A percentile compares a stretch with the other conserved stretches of the same genome.
Conservation (phyloP, 2,329 filamentous ascomycete species). For the Ascocoryne sarcoides region DNA sequence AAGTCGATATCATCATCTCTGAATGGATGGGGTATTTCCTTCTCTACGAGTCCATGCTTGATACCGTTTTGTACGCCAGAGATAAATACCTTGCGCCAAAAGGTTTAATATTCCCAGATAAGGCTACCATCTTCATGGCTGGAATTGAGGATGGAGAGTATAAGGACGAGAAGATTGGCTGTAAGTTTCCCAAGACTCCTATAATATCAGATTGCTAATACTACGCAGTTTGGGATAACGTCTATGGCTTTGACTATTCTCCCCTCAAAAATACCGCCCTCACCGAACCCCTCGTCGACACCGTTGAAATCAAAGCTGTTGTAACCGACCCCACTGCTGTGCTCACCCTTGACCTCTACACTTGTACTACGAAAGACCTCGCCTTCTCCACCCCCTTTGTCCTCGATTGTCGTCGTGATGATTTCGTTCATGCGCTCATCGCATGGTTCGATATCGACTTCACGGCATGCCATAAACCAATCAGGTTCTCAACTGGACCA, state of each 20-base stretch:
- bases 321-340: slow-evolving; percentile 84
- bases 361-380: slow-evolving; percentile 72
- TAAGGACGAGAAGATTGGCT: slow-evolving; percentile 99
- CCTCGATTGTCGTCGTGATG: slow-evolving; percentile 70
- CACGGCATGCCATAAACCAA: slow-evolving; percentile 94
- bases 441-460: slow-evolving; percentile 99
- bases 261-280: slow-evolving; percentile 90
- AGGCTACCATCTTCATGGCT: slow-evolving; percentile 93
- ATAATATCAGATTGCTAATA: background rate
- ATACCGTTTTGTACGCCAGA: slow-evolving; percentile 93
- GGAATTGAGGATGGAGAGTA: slow-evolving; percentile 98
- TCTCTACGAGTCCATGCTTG: slow-evolving; percentile 97
- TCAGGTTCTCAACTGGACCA: slow-evolving; percentile 91
- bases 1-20: slow-evolving; percentile 99
- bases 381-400: slow-evolving; percentile 74
- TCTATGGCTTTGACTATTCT: slow-evolving; percentile 95
- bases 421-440: slow-evolving; percentile 94
- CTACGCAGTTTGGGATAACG: slow-evolving; percentile 87
- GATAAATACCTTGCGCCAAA: slow-evolving; percentile 82
- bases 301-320: slow-evolving; percentile 92
- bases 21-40: slow-evolving; percentile 99
- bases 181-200: slow-evolving; percentile 43
- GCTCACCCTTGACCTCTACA: slow-evolving; percentile 89
- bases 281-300: slow-evolving; percentile 93
- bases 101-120: slow-evolving; percentile 96